phyloP scores from a whole-genome alignment of 2,329 filamentous ascomycete genomes.

The Myriosclerotinia duriaeana region DNA sequence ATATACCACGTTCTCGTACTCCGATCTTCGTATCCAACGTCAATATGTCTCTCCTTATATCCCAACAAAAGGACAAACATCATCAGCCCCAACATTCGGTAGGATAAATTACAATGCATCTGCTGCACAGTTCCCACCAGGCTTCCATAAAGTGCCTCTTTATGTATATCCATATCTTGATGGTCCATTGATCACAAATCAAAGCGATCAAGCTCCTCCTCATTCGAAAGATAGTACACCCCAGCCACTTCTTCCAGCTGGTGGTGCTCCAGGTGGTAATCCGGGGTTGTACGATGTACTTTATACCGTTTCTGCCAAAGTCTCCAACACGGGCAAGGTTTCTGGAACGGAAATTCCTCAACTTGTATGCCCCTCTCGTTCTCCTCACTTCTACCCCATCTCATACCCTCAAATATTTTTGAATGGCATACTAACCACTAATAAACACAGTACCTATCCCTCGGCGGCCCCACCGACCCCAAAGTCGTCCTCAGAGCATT shows the following conservation, averaged over 20 bases:
- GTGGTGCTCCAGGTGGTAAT: slow-evolving; percentile 55
- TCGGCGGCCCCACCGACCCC: slow-evolving; percentile 74
- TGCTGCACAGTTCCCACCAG: slow-evolving; percentile 66
- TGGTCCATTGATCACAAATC: slow-evolving; percentile 42
- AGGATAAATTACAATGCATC: slow-evolving; percentile 59
- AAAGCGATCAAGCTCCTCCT: slow-evolving; percentile 39
- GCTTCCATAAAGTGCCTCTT: slow-evolving; percentile 45
- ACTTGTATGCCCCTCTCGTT: slow-evolving; percentile 39
- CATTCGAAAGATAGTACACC: slow-evolving; percentile 47
- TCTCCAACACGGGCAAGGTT: slow-evolving; percentile 56
- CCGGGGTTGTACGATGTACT: slow-evolving; percentile 53
- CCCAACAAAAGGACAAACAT: slow-evolving; percentile 61
- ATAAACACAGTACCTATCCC: slow-evolving; percentile 63
- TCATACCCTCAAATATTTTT: slow-evolving; percentile 40
- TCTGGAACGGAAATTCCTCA: slow-evolving; percentile 59
- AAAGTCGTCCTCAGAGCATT: slow-evolving; percentile 72
- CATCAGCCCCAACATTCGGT: slow-evolving; percentile 61
- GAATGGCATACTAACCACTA: not conserved
- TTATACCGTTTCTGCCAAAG: slow-evolving; percentile 52
- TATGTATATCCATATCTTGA: slow-evolving; percentile 59
- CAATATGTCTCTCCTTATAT: slow-evolving; percentile 34
- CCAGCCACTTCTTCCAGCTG: slow-evolving; percentile 49
- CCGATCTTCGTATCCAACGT: slow-evolving; percentile 53
- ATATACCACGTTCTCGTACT: slow-evolving; percentile 76
- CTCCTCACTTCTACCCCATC: slow-evolving; percentile 10